Conservation (phyloP, 2,329 filamentous ascomycete species). For the Rhynchosporium secalis region DNA sequence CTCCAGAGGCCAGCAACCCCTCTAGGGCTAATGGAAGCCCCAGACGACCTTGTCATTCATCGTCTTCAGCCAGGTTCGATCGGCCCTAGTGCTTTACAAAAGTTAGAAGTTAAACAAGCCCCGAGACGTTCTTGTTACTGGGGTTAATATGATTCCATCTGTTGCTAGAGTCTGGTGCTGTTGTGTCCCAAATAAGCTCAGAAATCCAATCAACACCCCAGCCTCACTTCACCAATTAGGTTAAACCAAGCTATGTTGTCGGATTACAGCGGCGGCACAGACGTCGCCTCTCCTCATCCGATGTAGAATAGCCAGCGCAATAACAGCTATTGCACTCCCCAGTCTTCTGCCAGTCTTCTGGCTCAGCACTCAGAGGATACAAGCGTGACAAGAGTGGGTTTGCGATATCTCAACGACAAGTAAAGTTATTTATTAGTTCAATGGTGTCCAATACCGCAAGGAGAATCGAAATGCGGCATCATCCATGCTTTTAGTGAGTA, state of each 20-base stretch:
- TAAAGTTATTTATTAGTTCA: slow-evolving; percentile 30
- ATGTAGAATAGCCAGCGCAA: no score
- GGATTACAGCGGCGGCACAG: no score
- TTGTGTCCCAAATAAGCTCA: no score
- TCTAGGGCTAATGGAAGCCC: no score
- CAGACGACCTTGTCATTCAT: slow-evolving; percentile 28
- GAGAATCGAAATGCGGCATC: slow-evolving; percentile 27
- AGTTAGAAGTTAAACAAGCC: slow-evolving; percentile 29
- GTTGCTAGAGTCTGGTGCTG: background rate
- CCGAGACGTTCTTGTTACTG: slow-evolving; percentile 29
- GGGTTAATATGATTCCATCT: slow-evolving; percentile 38
- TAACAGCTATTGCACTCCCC: no score
- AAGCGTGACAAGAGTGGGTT: slow-evolving; percentile 27
- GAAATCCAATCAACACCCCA: no score
- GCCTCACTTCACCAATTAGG: no score
- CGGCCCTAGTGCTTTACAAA: slow-evolving; percentile 29
- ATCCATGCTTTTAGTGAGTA: slow-evolving; percentile 36
- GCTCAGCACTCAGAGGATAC: slow-evolving; percentile 32
- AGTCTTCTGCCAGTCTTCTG: no score
- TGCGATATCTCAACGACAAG: slow-evolving; percentile 11
- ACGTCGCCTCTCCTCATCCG: no score
- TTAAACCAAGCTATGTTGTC: no score
- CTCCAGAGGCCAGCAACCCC: no score
- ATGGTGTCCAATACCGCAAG: slow-evolving; percentile 28
- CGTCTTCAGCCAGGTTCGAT: slow-evolving; percentile 34